Evolutionary conservation across 306 rosid genomes (phyloP).

Genomic region (Medicago arabica): DNA sequence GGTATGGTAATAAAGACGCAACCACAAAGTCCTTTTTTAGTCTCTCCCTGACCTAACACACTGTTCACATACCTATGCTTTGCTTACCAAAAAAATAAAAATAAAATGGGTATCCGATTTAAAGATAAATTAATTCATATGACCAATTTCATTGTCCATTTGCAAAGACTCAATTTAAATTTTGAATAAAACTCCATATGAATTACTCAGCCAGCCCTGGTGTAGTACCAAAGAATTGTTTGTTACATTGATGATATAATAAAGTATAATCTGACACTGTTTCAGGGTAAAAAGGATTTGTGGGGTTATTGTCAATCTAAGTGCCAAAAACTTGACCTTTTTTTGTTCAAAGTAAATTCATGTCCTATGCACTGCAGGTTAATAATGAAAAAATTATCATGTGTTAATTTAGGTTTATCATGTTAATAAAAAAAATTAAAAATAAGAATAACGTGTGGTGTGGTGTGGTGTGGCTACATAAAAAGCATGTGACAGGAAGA

Average conservation of each 20-base stretch:
- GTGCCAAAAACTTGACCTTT: constrained; percentile 32
- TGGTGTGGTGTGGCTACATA: neutral
- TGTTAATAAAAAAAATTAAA: neutral
- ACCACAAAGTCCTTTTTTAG: constrained; percentile 23
- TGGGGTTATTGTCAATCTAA: constrained; percentile 32
- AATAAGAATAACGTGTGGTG: neutral
- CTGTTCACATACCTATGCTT: constrained; percentile 53
- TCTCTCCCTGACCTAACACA: constrained; percentile 28
- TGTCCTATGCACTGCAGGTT: neutral
- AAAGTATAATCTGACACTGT: constrained; percentile 56
- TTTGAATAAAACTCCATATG: too few species aligned
- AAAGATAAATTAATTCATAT: too few species aligned
- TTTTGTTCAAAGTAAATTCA: constrained; percentile 49
- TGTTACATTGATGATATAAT: constrained; percentile 43
- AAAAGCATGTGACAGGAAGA: neutral
- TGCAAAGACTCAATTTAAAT: too few species aligned
- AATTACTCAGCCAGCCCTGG: constrained; percentile 52
- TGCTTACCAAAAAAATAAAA: neutral
- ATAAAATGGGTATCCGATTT: too few species aligned
- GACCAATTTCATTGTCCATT: too few species aligned
- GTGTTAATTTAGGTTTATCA: neutral
- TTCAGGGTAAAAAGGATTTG: constrained; percentile 47
- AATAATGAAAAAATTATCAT: constrained; percentile 11
- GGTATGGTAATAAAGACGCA: constrained; percentile 61
- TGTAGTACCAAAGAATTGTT: constrained; percentile 41